Conservation (phyloP, 495 filamentous ascomycete species). For the Aspergillus baeticus region DNA sequence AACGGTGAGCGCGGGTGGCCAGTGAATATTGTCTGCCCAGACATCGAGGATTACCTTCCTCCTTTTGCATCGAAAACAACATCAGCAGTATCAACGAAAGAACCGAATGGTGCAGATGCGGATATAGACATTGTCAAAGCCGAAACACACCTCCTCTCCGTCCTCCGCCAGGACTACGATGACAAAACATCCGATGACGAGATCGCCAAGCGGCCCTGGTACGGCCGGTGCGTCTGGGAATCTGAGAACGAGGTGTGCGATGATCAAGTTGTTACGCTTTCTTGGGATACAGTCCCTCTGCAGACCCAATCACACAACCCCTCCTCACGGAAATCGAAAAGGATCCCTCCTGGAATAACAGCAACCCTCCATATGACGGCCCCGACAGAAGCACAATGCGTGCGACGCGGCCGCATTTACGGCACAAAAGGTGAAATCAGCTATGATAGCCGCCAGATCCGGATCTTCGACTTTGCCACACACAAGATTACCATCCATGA, state of each 20-base stretch:
- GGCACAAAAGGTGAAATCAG: conserved; percentile 82
- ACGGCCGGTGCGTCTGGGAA: conserved; percentile 92
- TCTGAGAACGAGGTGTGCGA: conserved; percentile 86
- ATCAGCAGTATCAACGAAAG: neutral
- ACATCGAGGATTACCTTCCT: conserved; percentile 69
- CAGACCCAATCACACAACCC: neutral
- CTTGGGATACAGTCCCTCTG: conserved; percentile 57
- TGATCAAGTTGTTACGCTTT: conserved; percentile 83
- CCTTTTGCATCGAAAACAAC: neutral
- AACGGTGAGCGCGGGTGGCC: conserved; percentile 73
- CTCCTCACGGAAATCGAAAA: neutral
- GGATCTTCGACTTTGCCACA: conserved; percentile 41
- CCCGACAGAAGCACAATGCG: conserved; percentile 81
- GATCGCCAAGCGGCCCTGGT: conserved; percentile 71
- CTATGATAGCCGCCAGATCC: conserved; percentile 56
- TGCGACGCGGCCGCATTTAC: conserved; percentile 78
- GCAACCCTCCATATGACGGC: conserved; percentile 94
- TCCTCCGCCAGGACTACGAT: conserved; percentile 69
- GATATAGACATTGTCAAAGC: conserved; percentile 17
- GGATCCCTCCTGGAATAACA: conserved; percentile 61
- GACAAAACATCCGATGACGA: conserved; percentile 34
- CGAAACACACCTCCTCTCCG: conserved; percentile 27
- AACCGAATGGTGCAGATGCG: neutral
- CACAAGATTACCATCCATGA: conserved; percentile 21
- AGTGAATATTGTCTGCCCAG: conserved; percentile 80